Evolutionary conservation across 768 basidiomycete genomes (phyloP).

Genomic region (Tricholoma flavovirens): DNA sequence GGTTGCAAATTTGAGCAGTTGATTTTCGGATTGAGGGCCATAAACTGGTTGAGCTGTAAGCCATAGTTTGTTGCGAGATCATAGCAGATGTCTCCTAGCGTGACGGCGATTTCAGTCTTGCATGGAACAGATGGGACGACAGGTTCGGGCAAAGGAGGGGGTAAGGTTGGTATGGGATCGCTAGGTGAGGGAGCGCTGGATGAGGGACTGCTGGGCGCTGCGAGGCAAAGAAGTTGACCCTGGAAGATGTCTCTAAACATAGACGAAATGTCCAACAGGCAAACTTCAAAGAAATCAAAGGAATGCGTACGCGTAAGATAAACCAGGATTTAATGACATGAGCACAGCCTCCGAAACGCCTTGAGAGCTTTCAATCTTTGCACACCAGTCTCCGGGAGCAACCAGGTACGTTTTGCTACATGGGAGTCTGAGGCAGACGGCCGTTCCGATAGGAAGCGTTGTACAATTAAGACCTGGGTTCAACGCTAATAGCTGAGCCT

Average conservation of each 20-base stretch:
- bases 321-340: constrained; percentile 3
- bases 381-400: constrained; percentile 4
- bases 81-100: background rate
- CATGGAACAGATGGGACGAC: background rate
- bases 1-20: background rate
- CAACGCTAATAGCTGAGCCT: constrained; percentile 2
- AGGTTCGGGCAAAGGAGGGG: background rate
- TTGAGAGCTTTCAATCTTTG: constrained; percentile 3
- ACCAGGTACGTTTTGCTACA: constrained; percentile 5
- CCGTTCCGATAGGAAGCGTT: background rate
- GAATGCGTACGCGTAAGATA: background rate
- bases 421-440: constrained; percentile 2
- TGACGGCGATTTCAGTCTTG: background rate
- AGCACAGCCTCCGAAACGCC: constrained; percentile 1
- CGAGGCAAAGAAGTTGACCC: constrained; percentile 3
- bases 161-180: background rate
- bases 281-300: background rate
- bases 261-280: background rate
- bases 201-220: background rate
- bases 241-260: constrained; percentile 1
- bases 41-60: background rate
- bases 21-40: background rate
- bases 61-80: background rate
- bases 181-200: background rate
- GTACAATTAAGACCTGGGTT: constrained; percentile 6